Percentiles rank a stretch among this genome's conserved stretches.
Conservation (phyloP, 139 green algal genomes). For the Deuterostichococcus epilithicus region DNA sequence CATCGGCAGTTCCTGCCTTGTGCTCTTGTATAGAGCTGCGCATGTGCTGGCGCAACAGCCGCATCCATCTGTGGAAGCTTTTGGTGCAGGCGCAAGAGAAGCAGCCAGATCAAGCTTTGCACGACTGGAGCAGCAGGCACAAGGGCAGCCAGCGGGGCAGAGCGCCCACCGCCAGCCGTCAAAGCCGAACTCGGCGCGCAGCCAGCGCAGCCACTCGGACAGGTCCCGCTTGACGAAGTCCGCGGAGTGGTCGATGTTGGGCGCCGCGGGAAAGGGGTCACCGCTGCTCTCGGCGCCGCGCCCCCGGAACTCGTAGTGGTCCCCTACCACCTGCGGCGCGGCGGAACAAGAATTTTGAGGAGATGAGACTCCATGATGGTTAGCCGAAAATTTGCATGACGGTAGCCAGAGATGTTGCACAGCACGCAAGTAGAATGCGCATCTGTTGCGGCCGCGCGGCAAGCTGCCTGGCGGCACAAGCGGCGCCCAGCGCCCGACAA, state of each 20-base stretch:
- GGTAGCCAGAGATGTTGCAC: too few species aligned
- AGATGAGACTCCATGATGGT: too few species aligned
- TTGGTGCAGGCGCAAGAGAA: neutral
- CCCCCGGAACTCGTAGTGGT: slow-evolving; percentile 52
- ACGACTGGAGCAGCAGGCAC: slow-evolving; percentile 55
- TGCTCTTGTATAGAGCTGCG: too few species aligned
- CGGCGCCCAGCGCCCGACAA: too few species aligned
- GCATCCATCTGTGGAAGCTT: slow-evolving; percentile 9
- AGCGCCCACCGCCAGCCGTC: slow-evolving; percentile 80
- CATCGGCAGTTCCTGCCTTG: too few species aligned
- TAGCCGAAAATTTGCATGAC: too few species aligned
- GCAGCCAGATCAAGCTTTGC: neutral
- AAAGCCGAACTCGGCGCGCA: slow-evolving; percentile 73
- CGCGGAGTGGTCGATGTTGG: slow-evolving; percentile 80
- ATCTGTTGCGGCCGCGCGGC: too few species aligned
- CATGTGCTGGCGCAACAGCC: neutral
- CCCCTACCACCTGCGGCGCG: slow-evolving; percentile 30
- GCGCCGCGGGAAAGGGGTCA: slow-evolving; percentile 57
- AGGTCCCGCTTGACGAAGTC: slow-evolving; percentile 56
- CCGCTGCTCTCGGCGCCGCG: slow-evolving; percentile 40
- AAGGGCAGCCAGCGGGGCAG: too few species aligned
- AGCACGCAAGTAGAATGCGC: too few species aligned
- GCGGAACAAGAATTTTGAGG: too few species aligned
- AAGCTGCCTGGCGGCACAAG: too few species aligned
- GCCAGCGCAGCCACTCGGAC: slow-evolving; percentile 68